phyloP scores from a whole-genome alignment of 805 yeast species.

The Yamadazyma insecticola region DNA sequence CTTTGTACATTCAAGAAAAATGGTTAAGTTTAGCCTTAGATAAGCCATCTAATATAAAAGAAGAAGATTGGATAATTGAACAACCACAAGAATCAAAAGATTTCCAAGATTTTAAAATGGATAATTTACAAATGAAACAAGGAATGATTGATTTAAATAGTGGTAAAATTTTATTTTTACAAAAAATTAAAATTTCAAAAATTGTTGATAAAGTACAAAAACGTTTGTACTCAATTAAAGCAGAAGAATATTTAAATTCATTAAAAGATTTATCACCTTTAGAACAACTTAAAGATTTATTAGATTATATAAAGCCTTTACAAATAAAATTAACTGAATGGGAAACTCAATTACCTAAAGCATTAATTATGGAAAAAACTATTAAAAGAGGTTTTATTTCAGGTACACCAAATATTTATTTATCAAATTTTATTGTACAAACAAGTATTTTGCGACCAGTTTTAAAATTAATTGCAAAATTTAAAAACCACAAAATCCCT shows the following conservation, averaged over 20 bases:
- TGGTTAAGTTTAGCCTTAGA: conserved; percentile 82
- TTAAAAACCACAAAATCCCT: conserved; percentile 31
- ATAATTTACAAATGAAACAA: conserved; percentile 23
- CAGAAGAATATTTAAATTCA: conserved; percentile 39
- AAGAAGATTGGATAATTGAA: conserved; percentile 74
- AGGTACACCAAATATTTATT: conserved; percentile 62
- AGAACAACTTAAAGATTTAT: conserved; percentile 53
- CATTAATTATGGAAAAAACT: conserved; percentile 56
- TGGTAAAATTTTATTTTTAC: conserved; percentile 64
- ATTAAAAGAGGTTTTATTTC: conserved; percentile 58
- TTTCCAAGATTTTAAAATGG: conserved; percentile 57
- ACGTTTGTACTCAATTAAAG: conserved; percentile 63
- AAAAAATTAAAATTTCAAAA: conserved; percentile 61
- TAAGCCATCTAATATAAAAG: conserved; percentile 76
- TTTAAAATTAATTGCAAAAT: conserved; percentile 22
- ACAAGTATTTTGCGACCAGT: conserved; percentile 50
- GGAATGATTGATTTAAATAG: conserved; percentile 63
- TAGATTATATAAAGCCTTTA: conserved; percentile 73
- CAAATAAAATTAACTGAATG: conserved; percentile 67
- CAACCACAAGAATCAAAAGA: conserved; percentile 67
- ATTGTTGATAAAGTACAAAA: conserved; percentile 69
- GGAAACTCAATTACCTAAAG: conserved; percentile 67
- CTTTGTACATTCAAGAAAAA: conserved; percentile 85
- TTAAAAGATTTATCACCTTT: conserved; percentile 15
- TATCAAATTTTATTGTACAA: conserved; percentile 85